Conservation (phyloP, 2,329 filamentous ascomycete species). For the Corynespora cassiicola region DNA sequence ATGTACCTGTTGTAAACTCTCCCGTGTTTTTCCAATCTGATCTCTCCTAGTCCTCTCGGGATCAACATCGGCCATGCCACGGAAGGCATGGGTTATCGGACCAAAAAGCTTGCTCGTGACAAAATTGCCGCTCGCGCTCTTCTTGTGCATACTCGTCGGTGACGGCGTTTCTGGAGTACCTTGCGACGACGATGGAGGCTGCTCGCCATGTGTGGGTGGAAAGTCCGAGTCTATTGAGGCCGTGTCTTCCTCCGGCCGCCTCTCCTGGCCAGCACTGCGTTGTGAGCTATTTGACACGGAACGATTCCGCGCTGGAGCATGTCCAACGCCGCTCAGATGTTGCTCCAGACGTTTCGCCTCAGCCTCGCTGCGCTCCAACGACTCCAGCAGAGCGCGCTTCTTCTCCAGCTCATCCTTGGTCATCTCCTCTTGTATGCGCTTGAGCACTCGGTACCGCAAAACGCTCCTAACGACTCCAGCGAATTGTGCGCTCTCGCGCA, state of each 20-base stretch:
- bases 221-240: conserved; percentile 97
- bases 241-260: conserved; percentile 71
- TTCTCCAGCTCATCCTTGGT: conserved; percentile 91
- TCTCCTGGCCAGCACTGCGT: conserved; percentile 48
- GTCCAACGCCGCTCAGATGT: conserved; percentile 79
- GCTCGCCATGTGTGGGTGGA: conserved; percentile 83
- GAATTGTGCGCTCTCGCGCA: conserved; percentile 97
- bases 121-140: conserved; percentile 80
- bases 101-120: conserved; percentile 95
- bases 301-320: conserved; percentile 67
- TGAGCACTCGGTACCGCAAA: conserved; percentile 86
- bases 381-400: conserved; percentile 81
- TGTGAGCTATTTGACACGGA: conserved; percentile 66
- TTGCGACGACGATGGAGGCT: conserved; percentile 70
- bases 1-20: conserved; percentile 72
- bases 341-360: conserved; percentile 94
- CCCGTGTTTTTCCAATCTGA: conserved; percentile 92
- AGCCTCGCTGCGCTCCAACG: conserved; percentile 89
- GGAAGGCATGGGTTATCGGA: conserved; percentile 91
- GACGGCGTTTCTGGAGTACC: conserved; percentile 61
- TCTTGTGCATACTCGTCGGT: conserved; percentile 66
- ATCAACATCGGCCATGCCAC: conserved; percentile 95
- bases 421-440: conserved; percentile 97
- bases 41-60: conserved; percentile 91
- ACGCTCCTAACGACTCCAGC: conserved; percentile 91